A percentile compares a stretch with the other conserved stretches of the same genome.
Conservation (phyloP, 2,329 filamentous ascomycete genomes). For the Sarocladiaceae sp. region DNA sequence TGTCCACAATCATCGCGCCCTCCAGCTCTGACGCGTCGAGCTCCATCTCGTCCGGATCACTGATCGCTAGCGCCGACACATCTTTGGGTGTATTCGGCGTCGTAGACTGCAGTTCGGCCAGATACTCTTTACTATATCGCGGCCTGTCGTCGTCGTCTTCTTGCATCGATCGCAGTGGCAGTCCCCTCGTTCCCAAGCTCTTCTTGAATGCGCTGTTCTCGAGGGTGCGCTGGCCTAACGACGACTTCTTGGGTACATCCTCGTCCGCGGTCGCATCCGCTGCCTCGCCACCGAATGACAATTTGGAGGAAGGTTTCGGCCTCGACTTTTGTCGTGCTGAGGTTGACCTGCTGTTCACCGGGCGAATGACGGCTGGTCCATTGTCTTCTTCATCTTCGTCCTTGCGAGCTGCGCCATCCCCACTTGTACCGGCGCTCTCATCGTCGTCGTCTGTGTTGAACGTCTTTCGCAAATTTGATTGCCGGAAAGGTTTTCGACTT, state of each 20-base stretch:
- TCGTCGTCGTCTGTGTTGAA: conserved; percentile 40
- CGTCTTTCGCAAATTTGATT: conserved; percentile 52
- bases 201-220: conserved; percentile 61
- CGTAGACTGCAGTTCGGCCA: conserved; percentile 78
- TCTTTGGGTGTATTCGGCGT: conserved; percentile 77
- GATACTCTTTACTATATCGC: conserved; percentile 77
- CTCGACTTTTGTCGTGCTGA: conserved; percentile 63
- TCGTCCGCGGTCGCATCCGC: conserved; percentile 39
- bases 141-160: conserved; percentile 64
- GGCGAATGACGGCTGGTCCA: conserved; percentile 43
- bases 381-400: conserved; percentile 36
- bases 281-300: conserved; percentile 67
- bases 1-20: conserved; percentile 58
- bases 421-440: conserved; percentile 14
- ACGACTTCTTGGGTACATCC: conserved; percentile 48
- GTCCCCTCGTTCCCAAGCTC: conserved; percentile 35
- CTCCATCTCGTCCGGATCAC: conserved; percentile 45
- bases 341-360: conserved; percentile 34
- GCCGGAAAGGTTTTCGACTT: conserved; percentile 47
- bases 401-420: conserved; percentile 21
- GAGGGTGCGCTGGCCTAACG: conserved; percentile 55
- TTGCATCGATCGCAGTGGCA: conserved; percentile 52
- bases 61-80: conserved; percentile 36
- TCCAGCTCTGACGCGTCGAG: conserved; percentile 56
- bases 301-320: conserved; percentile 45